These are phyloP conservation scores for Phialemoniopsis sp. DNA, from an alignment of 2,329 filamentous ascomycete genomes.

Conservation along the genomic window DNA sequence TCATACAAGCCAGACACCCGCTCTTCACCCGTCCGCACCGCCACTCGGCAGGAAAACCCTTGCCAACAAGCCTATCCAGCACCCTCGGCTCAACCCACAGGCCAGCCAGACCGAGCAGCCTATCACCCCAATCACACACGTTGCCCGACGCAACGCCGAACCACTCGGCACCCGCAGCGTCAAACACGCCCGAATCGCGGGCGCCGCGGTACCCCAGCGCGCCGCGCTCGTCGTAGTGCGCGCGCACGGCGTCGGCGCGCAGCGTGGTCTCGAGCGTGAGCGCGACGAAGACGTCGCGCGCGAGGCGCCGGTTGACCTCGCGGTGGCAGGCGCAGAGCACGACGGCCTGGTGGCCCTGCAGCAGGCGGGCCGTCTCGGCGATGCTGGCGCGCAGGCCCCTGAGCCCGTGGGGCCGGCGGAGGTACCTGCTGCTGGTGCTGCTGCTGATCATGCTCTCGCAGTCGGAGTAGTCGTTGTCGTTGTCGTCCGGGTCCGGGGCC, in stretches of 20 bases:
- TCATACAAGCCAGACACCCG: slow-evolving; percentile 49
- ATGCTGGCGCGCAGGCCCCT: slow-evolving; percentile 25
- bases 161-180: too few relatives aligned
- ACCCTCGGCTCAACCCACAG: slow-evolving; percentile 9
- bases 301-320: slow-evolving; percentile 12
- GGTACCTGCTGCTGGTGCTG: neutral
- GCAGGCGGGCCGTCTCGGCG: slow-evolving; percentile 13
- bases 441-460: neutral
- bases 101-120: slow-evolving; percentile 10
- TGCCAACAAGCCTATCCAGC: slow-evolving; percentile 4
- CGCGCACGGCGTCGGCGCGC: slow-evolving; percentile 9
- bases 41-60: neutral
- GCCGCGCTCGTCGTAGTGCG: slow-evolving; percentile 1
- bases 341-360: slow-evolving; percentile 10
- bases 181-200: too few relatives aligned
- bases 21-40: slow-evolving; percentile 5
- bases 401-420: slow-evolving; percentile 11
- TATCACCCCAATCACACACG: slow-evolving; percentile 12
- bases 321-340: slow-evolving; percentile 13
- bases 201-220: neutral
- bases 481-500: too few relatives aligned
- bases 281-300: slow-evolving; percentile 11
- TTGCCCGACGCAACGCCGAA: too few relatives aligned
- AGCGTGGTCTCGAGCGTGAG: slow-evolving; percentile 26
- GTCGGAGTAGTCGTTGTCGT: slow-evolving; percentile 3